phyloP scores from a whole-genome alignment of 768 basidiomycete genomes.

The Lentinula raphanica region DNA sequence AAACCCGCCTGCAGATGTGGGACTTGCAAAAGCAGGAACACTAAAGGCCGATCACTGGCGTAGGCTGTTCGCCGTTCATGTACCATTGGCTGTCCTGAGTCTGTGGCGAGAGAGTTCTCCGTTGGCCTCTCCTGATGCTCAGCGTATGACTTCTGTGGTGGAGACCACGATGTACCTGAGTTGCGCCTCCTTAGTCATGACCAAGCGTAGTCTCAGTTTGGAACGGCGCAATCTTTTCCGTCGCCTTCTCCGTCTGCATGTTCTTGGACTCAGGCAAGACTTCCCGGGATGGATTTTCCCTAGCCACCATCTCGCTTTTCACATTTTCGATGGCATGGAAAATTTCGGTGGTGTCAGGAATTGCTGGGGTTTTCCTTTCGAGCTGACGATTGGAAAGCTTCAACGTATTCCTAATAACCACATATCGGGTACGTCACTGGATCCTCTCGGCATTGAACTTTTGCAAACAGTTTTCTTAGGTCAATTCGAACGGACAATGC shows the following conservation, averaged over 20 bases:
- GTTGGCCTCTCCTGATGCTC: background rate
- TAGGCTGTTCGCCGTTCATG: conserved; percentile 9
- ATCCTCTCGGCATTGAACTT: too few relatives aligned
- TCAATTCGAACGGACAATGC: conserved; percentile 9
- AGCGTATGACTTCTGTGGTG: background rate
- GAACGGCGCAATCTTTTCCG: background rate
- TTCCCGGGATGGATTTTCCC: conserved; percentile 10
- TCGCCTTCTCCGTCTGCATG: conserved; percentile 7
- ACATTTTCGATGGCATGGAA: conserved; percentile 13
- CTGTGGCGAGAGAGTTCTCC: conserved; percentile 11
- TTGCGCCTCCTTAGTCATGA: background rate
- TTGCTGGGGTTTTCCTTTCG: conserved; percentile 23
- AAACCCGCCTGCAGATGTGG: conserved; percentile 9
- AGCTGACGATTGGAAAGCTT: conserved; percentile 18
- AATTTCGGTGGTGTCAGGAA: conserved; percentile 10
- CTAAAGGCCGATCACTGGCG: conserved; percentile 25
- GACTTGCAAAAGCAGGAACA: conserved; percentile 12
- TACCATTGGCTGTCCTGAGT: conserved; percentile 19
- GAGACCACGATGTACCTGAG: background rate
- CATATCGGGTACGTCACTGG: conserved; percentile 12
- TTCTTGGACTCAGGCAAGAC: conserved; percentile 3
- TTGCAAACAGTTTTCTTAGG: background rate
- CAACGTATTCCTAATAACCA: conserved; percentile 19
- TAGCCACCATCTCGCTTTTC: conserved; percentile 7
- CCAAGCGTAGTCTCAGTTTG: background rate